Evolutionary conservation across 2,329 filamentous ascomycete genomes (phyloP).

Genomic region (Xylaria sp.): DNA sequence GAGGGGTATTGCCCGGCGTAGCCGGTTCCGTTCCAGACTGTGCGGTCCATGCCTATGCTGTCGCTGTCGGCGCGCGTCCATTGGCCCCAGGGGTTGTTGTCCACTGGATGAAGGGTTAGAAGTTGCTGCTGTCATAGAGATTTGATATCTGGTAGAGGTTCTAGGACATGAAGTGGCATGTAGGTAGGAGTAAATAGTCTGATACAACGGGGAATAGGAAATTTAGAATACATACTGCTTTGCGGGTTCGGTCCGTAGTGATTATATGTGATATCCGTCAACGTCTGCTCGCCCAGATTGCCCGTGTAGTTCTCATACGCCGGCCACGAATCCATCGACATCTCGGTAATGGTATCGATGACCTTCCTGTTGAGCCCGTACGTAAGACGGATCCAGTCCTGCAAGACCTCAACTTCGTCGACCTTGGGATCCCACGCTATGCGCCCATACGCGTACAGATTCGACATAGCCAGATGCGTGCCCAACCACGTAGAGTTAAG

Average conservation of each 20-base stretch:
- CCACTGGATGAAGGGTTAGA: conserved; percentile 54
- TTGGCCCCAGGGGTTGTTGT: conserved; percentile 76
- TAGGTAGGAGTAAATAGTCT: background rate
- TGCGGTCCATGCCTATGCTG: conserved; percentile 77
- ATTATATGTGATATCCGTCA: conserved; percentile 73
- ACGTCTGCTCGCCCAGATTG: conserved; percentile 75
- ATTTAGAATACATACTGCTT: conserved; percentile 48
- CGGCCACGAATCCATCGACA: conserved; percentile 76
- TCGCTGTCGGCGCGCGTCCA: conserved; percentile 73
- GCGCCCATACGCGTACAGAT: conserved; percentile 75
- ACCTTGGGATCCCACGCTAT: conserved; percentile 71
- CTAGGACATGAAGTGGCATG: background rate
- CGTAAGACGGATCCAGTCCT: conserved; percentile 76
- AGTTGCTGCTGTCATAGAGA: background rate
- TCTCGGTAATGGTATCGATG: conserved; percentile 67
- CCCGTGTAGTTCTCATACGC: conserved; percentile 78
- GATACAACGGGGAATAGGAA: background rate
- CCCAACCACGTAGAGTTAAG: conserved; percentile 75
- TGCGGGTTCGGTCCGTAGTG: conserved; percentile 76
- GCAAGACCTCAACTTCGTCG: conserved; percentile 62
- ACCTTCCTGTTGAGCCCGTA: conserved; percentile 67
- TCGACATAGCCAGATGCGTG: conserved; percentile 75
- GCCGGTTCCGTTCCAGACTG: conserved; percentile 73
- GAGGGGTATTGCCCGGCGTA: conserved; percentile 73
- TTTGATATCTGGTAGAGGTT: background rate